Evolutionary conservation across 805 yeast genomes (phyloP), one percentile per base, ranked within the genome.

Genomic region (Ogataea nakhonphanomensis): DNA sequence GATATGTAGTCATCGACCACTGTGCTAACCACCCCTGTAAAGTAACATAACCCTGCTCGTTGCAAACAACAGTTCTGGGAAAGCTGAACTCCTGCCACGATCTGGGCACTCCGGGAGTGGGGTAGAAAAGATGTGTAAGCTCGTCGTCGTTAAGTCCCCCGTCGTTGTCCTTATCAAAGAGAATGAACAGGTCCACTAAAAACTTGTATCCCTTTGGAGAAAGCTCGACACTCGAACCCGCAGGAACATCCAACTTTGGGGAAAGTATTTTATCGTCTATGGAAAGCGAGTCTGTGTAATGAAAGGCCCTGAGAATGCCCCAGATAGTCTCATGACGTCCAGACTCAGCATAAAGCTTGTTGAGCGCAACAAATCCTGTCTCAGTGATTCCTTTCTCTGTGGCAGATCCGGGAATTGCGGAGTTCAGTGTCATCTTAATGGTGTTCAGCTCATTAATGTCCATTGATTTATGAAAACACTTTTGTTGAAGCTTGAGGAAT

Each of bases 1-100:
- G 66, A 50, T 79, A 89, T 0, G 98, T 91, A 0, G 96, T 88
- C 85, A 93, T 84, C 52, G 91, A 83, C 99, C 99, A 93, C 55
- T 91, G 98, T 0, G 99, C 99, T 27, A 93, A 65, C 99, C 99
- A 93, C 3, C 99, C 99, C 65, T 95, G 99, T 21, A 93, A 63
- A 0, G 98, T 88, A 4, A 93, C 89, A 57, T 79, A 76, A 0
- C 96, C 97, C 47, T 80, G 81, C 49, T 89, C 96, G 57, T 89
- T 90, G 38, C 95, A 77, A 1, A 91, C 96, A 8, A 95, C 86
- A 1, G 95, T 78, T 20, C 74, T 69, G 0, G 99, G 99, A 56
- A 93, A 93, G 49, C 81, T 81, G 0, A 86, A 74, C 10, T 85
- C 89, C 26, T 72, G 70, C 99, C 99, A 93, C 7, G 84, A 67